These are phyloP conservation scores for Limtongia smithiae DNA, from an alignment of 805 yeast species.

Conservation along the genomic window DNA sequence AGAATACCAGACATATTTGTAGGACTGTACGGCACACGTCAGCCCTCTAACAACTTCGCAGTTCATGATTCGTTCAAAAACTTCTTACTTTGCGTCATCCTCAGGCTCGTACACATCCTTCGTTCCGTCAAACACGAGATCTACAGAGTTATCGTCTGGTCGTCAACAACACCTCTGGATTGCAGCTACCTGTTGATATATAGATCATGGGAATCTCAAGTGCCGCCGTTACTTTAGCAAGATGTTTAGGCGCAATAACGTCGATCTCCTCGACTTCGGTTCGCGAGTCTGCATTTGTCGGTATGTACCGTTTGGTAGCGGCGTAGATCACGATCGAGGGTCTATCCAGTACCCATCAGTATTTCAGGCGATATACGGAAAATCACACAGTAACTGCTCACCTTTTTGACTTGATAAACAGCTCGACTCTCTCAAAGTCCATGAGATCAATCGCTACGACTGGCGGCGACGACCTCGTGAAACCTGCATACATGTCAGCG, in stretches of 20 bases:
- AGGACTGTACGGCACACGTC: constrained; percentile 20
- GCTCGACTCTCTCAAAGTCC: constrained; percentile 1
- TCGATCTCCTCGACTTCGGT: constrained; percentile 10
- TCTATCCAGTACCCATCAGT: neutral
- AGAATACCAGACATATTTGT: constrained; percentile 21
- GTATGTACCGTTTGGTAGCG: constrained; percentile 25
- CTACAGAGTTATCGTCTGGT: neutral
- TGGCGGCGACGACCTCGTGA: constrained; percentile 8
- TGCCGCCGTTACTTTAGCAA: constrained; percentile 17
- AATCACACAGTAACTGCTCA: neutral
- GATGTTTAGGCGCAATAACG: constrained; percentile 9
- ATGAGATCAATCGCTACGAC: constrained; percentile 13
- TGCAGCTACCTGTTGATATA: constrained; percentile 18
- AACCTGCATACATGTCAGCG: too few relatives aligned
- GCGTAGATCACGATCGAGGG: constrained; percentile 24
- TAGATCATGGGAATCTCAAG: constrained; percentile 19
- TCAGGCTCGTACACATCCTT: constrained; percentile 24
- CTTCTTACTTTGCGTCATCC: constrained; percentile 19
- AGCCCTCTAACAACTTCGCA: too few relatives aligned
- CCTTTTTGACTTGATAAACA: constrained; percentile 4
- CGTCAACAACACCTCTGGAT: neutral
- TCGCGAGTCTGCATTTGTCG: constrained; percentile 12
- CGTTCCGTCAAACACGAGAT: constrained; percentile 26
- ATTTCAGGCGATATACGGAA: neutral
- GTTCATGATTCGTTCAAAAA: too few relatives aligned